phyloP scores from a whole-genome alignment of 139 green algal species.

The Coelastrella sp. region DNA sequence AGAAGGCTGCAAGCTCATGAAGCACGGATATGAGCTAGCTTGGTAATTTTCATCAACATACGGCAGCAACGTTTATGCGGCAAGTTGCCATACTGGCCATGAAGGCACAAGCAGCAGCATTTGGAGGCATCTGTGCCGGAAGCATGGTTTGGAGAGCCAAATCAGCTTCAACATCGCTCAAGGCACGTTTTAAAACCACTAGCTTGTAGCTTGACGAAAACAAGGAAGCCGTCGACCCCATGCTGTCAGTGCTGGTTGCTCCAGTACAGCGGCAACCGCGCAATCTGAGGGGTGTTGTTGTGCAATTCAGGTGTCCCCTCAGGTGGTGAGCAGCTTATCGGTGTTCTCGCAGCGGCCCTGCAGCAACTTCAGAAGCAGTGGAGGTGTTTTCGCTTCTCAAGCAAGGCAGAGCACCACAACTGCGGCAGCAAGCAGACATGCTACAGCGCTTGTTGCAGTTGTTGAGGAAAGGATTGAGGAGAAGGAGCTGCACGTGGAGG shows the following conservation, averaged over 20 bases:
- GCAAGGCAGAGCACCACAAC: neutral
- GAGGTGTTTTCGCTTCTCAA: too few relatives aligned
- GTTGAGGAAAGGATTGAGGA: slow-evolving; percentile 55
- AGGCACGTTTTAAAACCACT: neutral
- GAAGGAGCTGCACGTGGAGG: slow-evolving; percentile 64
- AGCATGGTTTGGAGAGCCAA: neutral
- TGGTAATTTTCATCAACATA: neutral
- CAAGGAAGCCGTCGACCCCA: too few relatives aligned
- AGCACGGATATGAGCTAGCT: neutral
- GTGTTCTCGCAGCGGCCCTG: too few relatives aligned
- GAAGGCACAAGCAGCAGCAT: slow-evolving; percentile 42
- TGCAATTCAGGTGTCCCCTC: too few relatives aligned
- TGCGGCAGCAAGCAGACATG: neutral
- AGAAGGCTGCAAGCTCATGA: too few relatives aligned
- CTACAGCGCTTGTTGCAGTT: neutral
- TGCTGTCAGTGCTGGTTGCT: too few relatives aligned
- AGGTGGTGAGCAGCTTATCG: too few relatives aligned
- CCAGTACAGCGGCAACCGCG: too few relatives aligned
- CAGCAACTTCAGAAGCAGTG: too few relatives aligned
- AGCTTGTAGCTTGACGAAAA: too few relatives aligned
- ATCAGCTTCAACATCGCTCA: neutral
- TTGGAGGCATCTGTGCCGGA: slow-evolving; percentile 19
- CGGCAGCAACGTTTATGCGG: neutral
- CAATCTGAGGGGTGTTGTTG: too few relatives aligned
- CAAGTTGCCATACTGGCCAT: slow-evolving; percentile 14